Evolutionary conservation across 495 filamentous ascomycete genomes (phyloP).

Genomic region (Daldinia decipiens): DNA sequence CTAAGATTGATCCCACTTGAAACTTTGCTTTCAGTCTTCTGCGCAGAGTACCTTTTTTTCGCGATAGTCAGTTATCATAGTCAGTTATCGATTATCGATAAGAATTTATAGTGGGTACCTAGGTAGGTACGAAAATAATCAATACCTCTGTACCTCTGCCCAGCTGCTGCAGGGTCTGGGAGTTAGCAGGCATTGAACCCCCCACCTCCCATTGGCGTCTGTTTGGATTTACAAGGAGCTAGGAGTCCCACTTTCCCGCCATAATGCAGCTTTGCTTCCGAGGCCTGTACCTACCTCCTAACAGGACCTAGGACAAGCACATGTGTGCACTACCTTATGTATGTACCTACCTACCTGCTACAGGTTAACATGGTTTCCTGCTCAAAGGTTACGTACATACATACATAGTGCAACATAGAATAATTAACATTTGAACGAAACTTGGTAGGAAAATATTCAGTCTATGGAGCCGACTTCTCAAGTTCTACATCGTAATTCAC

Average conservation of each 20-base stretch:
- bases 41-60: constrained; percentile 40
- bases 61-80: constrained; percentile 20
- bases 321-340: not conserved
- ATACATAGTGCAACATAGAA: constrained; percentile 5
- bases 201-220: constrained; percentile 16
- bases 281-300: constrained; percentile 12
- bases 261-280: constrained; percentile 29
- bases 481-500: constrained; percentile 19
- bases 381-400: constrained; percentile 1
- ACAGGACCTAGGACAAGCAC: constrained; percentile 3
- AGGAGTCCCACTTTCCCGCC: constrained; percentile 16
- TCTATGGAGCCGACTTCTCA: constrained; percentile 11
- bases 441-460: constrained; percentile 5
- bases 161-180: constrained; percentile 4
- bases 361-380: not conserved
- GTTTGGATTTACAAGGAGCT: constrained; percentile 15
- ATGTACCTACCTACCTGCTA: too few relatives aligned
- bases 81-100: constrained; percentile 44
- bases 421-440: constrained; percentile 18
- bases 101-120: not conserved
- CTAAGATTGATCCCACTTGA: constrained; percentile 20
- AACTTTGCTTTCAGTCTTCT: constrained; percentile 15
- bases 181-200: constrained; percentile 5
- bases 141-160: not conserved
- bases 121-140: not conserved